Evolutionary conservation across 441 rosid genomes (phyloP), one percentile per base, ranked within the genome.

Genomic region (Biscutella laevigata): DNA sequence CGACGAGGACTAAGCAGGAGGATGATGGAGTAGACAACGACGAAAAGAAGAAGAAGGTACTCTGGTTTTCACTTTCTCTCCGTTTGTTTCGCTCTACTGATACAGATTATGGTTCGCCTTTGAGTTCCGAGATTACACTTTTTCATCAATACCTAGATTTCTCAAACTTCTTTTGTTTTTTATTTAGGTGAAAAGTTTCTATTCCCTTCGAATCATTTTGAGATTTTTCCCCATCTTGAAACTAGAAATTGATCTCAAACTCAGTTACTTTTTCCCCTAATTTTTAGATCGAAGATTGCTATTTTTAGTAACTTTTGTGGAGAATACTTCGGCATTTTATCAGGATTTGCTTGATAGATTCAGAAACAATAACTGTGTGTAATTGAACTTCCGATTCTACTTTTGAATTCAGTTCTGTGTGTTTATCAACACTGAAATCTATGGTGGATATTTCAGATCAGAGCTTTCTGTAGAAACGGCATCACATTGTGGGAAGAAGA

Each of bases 381-480:
- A 46, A 52, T 39, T 16, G 15, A 37, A 39, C 33, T 4, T 37
- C 27, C 25, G 20, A 36, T 34, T 34, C 24, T 52, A 42, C 46
- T 27, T 15, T 45, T 22, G 11, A 16, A 37, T 37, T 22, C 32
- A 0, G 20, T 4, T 46, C 9, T 10, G 0, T 42, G 10, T 55
- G 55, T 41, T 29, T 22, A 11, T 51, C 36, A 29, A 4, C 28
- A 19, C 8, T 51, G 30, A 40, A 22, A 16, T 51, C 52, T 25
- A 21, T 41, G 53, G 41, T 57, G 59, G 47, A 35, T 58, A 59
- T 50, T 22, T 42, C 65, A 58, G 64, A 58, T 58, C 25, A 35
- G 63, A 64, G 47, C 41, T n/a, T 44, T 36, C 48, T 44, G 22
- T 28, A 1, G 61, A 37, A 28, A 44, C 57, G 35, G 8, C 29